phyloP scores from a whole-genome alignment of 495 filamentous ascomycete genomes.

The Penicillium subrubescens region DNA sequence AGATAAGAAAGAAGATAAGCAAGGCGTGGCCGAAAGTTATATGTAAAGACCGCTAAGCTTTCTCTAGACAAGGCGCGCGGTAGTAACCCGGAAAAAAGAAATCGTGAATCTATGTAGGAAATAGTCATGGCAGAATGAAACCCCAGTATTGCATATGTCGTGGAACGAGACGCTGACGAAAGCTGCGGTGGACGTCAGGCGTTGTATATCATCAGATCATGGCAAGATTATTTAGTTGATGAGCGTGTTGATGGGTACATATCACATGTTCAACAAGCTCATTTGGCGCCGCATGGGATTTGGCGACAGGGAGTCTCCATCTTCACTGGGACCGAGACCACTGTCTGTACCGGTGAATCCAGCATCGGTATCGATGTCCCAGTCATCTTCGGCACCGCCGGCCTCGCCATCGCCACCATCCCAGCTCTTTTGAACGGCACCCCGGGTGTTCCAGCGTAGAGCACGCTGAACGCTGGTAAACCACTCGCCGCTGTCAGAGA shows the following conservation, averaged over 20 bases:
- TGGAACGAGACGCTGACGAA: conserved; percentile 3
- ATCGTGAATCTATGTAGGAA: conserved; percentile 18
- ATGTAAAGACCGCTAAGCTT: conserved; percentile 23
- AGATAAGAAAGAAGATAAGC: background rate
- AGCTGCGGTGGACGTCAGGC: background rate
- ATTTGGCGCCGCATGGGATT: conserved; percentile 70
- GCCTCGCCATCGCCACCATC: conserved; percentile 42
- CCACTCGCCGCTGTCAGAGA: conserved; percentile 79
- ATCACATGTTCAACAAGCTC: conserved; percentile 58
- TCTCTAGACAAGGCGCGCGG: conserved; percentile 1
- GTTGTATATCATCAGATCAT: background rate
- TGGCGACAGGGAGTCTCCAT: conserved; percentile 60
- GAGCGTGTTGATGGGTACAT: background rate
- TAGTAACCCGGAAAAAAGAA: conserved; percentile 7
- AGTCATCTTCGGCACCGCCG: conserved; percentile 47
- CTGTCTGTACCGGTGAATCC: conserved; percentile 56
- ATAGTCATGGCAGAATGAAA: conserved; percentile 4
- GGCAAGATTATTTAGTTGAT: background rate
- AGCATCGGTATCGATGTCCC: conserved; percentile 83
- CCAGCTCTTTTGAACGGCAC: conserved; percentile 83
- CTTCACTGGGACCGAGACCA: conserved; percentile 57
- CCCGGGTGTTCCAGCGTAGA: conserved; percentile 88
- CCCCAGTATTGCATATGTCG: conserved; percentile 3
- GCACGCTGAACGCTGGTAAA: conserved; percentile 91
- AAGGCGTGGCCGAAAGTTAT: conserved; percentile 1